These are phyloP conservation scores for Acanthamoeba royreba DNA, from an alignment of 208 protist species.

Conservation along the genomic window DNA sequence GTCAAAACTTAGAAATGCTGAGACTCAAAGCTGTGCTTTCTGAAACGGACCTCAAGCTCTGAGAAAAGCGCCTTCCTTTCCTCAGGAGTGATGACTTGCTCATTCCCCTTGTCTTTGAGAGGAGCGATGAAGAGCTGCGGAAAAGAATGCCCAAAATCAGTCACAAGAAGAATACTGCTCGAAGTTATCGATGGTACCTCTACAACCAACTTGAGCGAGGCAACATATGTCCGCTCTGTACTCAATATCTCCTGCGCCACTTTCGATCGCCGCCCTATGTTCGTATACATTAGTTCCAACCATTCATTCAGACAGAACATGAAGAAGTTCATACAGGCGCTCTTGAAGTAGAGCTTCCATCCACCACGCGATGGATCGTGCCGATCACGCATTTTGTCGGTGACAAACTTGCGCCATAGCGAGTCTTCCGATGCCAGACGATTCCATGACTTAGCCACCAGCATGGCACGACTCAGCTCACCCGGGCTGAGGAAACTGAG, in stretches of 20 bases:
- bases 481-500: neutral
- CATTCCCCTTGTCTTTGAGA: neutral
- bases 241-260: neutral
- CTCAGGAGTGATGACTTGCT: neutral
- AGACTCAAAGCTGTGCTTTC: neutral
- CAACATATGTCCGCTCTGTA: neutral
- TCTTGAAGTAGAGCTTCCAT: neutral
- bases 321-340: neutral
- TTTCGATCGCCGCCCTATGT: neutral
- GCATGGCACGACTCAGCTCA: neutral
- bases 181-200: neutral
- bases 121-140: neutral
- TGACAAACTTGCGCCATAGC: neutral
- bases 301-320: neutral
- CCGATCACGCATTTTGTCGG: neutral
- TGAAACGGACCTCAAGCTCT: neutral
- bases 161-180: no score
- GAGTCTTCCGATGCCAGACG: neutral
- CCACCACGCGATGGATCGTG: neutral
- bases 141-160: no score
- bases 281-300: neutral
- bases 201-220: neutral
- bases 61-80: conserved; percentile 27
- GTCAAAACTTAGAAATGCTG: no score
- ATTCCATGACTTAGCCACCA: neutral